These are phyloP conservation scores for Cryphonectria radicalis DNA, from an alignment of 2,329 filamentous ascomycete genomes.

Conservation along the genomic window DNA sequence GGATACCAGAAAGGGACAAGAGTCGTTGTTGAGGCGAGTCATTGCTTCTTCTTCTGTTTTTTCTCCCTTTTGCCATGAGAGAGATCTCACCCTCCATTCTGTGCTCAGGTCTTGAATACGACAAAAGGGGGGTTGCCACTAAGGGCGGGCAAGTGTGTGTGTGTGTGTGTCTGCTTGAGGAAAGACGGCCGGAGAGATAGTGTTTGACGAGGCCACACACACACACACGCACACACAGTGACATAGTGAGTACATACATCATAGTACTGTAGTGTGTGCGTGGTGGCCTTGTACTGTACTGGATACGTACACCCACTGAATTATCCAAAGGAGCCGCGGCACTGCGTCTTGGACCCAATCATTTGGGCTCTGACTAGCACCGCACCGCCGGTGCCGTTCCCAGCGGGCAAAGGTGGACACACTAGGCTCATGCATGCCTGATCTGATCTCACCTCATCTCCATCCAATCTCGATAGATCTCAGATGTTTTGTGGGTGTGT, in stretches of 20 bases:
- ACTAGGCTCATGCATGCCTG: conserved; percentile 11
- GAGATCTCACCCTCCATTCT: not conserved
- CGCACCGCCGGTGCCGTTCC: not conserved
- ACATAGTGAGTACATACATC: not conserved
- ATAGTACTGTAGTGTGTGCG: too few relatives aligned
- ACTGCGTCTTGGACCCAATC: not conserved
- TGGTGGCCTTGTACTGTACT: too few relatives aligned
- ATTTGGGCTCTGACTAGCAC: not conserved
- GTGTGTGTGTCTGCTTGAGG: too few relatives aligned
- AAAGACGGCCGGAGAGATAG: not conserved
- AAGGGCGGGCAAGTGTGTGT: not conserved
- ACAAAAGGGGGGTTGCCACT: not conserved
- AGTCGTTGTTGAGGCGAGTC: not conserved
- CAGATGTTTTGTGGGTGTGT: conserved; percentile 11
- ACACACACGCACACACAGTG: not conserved
- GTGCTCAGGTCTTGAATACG: not conserved
- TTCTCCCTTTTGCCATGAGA: not conserved
- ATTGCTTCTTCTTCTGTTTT: not conserved
- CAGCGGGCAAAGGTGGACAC: not conserved
- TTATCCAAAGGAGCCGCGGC: not conserved
- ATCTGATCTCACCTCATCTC: conserved; percentile 26
- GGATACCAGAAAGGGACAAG: not conserved
- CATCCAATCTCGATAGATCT: conserved; percentile 24
- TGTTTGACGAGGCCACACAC: not conserved
- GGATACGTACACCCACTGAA: too few relatives aligned